Conservation (phyloP, 163 green algal genomes). For the Coccomyxa subellipsoidea region DNA sequence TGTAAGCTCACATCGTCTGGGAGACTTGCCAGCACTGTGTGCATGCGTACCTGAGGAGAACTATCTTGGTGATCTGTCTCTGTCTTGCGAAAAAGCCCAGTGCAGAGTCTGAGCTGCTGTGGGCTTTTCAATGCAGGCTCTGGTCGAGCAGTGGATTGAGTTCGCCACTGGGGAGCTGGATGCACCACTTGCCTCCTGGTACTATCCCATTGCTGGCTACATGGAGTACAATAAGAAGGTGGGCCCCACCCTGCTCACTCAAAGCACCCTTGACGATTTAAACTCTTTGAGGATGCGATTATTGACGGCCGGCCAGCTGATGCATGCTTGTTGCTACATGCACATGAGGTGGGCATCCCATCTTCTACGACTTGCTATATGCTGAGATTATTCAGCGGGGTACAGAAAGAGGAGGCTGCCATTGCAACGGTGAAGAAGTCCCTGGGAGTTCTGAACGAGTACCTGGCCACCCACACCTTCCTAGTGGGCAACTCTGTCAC, state of each 20-base stretch:
- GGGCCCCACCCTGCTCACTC: no score
- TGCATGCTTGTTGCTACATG: no score
- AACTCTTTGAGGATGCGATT: no score
- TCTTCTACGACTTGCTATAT: no score
- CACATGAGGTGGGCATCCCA: no score
- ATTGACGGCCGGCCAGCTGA: no score
- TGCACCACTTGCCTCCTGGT: conserved; percentile 42
- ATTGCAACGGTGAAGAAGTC: conserved; percentile 36
- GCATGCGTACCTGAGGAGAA: no score
- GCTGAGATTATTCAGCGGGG: no score
- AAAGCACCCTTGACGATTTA: no score
- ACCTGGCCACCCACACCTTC: conserved; percentile 48
- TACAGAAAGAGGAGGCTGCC: conserved; percentile 44
- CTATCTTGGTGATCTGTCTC: no score
- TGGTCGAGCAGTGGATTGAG: conserved; percentile 66
- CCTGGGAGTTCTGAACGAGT: conserved; percentile 41
- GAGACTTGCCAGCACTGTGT: neutral
- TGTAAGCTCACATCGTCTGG: conserved; percentile 17
- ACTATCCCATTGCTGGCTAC: conserved; percentile 27
- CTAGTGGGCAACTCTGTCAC: conserved; percentile 55
- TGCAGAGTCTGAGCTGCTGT: no score
- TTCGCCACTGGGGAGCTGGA: conserved; percentile 50
- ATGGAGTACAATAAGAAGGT: conserved; percentile 42
- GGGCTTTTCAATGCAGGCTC: conserved; percentile 39
- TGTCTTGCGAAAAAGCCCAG: no score